These are phyloP conservation scores for Daldinia bambusicola DNA, from an alignment of 495 filamentous ascomycete species.

Conservation along the genomic window DNA sequence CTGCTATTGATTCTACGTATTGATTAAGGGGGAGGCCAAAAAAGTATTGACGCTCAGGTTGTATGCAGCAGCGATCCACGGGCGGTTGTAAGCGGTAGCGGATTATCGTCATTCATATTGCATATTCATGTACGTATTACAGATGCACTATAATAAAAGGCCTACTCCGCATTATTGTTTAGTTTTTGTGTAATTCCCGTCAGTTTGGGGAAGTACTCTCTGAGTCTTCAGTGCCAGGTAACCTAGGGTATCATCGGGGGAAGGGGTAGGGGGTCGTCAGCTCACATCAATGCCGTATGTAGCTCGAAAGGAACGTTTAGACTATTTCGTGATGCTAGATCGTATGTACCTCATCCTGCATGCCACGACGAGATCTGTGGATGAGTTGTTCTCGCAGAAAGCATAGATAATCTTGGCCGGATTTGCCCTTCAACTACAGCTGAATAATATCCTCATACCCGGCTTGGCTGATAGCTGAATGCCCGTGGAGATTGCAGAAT, in stretches of 20 bases:
- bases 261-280: background rate
- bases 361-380: conserved; percentile 1
- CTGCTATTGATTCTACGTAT: background rate
- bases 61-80: conserved; percentile 18
- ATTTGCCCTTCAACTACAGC: conserved; percentile 2
- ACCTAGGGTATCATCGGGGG: conserved; percentile 17
- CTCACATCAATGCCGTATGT: background rate
- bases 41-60: conserved; percentile 1
- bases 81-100: conserved; percentile 2
- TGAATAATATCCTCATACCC: background rate
- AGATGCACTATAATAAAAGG: background rate
- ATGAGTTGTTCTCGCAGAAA: conserved; percentile 1
- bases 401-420: conserved; percentile 6
- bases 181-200: conserved; percentile 2
- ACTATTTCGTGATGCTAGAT: background rate
- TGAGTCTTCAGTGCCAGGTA: background rate
- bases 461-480: conserved; percentile 13
- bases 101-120: conserved; percentile 15
- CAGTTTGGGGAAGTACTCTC: conserved; percentile 5
- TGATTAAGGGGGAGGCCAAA: conserved; percentile 1
- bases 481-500: background rate
- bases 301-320: background rate
- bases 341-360: background rate
- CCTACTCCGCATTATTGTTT: conserved; percentile 3
- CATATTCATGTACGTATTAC: conserved; percentile 6